Conservation (phyloP, 2,329 filamentous ascomycete genomes). For the Sporothrix protearum region DNA sequence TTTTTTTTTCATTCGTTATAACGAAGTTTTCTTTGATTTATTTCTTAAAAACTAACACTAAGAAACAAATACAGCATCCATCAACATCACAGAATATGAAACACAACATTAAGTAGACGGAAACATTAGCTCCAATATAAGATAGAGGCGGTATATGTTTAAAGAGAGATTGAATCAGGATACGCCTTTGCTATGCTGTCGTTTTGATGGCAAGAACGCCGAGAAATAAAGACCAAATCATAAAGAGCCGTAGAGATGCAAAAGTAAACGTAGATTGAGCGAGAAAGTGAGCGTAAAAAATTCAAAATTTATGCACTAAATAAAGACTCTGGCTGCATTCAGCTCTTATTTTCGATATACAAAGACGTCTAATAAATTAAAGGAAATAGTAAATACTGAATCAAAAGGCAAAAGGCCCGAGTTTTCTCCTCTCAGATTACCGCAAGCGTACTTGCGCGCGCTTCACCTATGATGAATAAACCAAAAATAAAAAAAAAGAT, state of each 20-base stretch:
- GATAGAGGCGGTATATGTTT: no score
- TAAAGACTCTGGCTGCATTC: not conserved
- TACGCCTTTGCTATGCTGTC: not conserved
- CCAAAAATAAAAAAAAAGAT: constrained; percentile 16
- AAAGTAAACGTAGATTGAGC: not conserved
- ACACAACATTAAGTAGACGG: no score
- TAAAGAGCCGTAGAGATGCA: not conserved
- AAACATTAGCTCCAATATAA: no score
- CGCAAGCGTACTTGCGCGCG: constrained; percentile 9
- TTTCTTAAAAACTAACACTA: no score
- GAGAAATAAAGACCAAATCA: constrained; percentile 22
- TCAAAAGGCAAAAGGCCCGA: not conserved
- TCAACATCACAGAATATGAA: no score
- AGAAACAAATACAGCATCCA: no score
- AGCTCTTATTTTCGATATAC: not conserved
- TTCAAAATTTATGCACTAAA: not conserved
- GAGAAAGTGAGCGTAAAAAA: not conserved
- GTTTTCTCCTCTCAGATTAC: not conserved
- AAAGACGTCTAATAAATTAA: not conserved
- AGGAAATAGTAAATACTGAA: not conserved
- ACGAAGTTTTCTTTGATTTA: no score
- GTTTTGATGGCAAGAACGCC: constrained; percentile 17
- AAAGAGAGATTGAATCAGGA: no score
- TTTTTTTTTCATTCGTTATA: no score
- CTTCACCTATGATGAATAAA: constrained; percentile 6